phyloP scores from a whole-genome alignment of 192 early-diverging fungal genomes.

The Spinellus fusiger region DNA sequence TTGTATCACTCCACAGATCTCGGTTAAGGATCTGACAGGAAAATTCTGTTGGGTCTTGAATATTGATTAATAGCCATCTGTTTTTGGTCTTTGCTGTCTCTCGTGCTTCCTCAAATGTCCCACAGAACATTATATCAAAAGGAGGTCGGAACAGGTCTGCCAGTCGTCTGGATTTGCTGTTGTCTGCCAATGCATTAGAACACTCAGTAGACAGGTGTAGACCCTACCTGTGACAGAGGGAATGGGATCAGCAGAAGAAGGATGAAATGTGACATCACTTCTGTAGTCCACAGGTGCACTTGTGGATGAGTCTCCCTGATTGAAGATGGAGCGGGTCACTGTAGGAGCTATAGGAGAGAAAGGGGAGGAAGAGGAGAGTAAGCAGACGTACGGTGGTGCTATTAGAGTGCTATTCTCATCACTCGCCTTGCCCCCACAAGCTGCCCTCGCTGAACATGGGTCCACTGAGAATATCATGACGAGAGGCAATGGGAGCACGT shows the following conservation, averaged over 20 bases:
- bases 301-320: constrained; percentile 46
- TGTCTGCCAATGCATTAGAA: no score
- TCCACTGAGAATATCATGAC: constrained; percentile 68
- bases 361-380: background rate
- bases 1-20: constrained; percentile 83
- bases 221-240: background rate
- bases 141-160: constrained; percentile 84
- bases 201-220: no score
- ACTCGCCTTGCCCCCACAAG: background rate
- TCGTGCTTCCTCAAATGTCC: constrained; percentile 59
- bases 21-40: constrained; percentile 85
- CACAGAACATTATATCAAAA: constrained; percentile 78
- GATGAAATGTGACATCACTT: no score
- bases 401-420: background rate
- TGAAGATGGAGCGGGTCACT: constrained; percentile 20
- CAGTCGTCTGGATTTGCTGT: constrained; percentile 46
- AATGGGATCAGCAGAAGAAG: no score
- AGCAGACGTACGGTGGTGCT: background rate
- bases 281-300: no score
- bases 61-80: constrained; percentile 85
- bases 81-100: constrained; percentile 44
- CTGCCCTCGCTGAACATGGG: background rate
- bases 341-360: background rate
- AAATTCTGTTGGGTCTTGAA: constrained; percentile 83
- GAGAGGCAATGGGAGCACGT: constrained; percentile 82